Conservation (phyloP, 1,284 basidiomycete genomes). For the Stereum hirsutum region DNA sequence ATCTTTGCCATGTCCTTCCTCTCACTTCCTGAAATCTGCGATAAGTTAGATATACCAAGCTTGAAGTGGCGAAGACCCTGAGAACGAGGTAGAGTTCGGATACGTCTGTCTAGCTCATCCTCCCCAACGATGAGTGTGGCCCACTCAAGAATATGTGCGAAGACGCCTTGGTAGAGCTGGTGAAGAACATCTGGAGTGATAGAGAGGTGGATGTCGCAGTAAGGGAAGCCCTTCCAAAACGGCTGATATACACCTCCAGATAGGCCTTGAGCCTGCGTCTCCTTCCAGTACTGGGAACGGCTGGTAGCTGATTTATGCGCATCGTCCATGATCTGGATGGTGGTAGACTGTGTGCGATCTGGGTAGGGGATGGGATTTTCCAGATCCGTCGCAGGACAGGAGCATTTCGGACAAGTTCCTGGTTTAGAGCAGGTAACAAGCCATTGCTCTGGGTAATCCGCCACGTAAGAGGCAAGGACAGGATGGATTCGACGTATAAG, state of each 20-base stretch:
- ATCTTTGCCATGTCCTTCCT: conserved; percentile 18
- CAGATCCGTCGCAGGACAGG: too few species aligned
- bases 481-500: conserved; percentile 12
- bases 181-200: conserved; percentile 23
- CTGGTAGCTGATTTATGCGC: too few species aligned
- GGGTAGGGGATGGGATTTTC: too few species aligned
- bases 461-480: conserved; percentile 17
- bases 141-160: conserved; percentile 22
- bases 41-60: conserved; percentile 16
- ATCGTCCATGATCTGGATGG: too few species aligned
- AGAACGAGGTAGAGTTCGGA: conserved; percentile 8
- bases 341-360: too few species aligned
- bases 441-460: conserved; percentile 18
- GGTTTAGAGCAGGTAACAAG: conserved; percentile 16
- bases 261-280: too few species aligned
- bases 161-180: conserved; percentile 22
- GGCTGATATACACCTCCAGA: conserved; percentile 11
- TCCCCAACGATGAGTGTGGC: conserved; percentile 4
- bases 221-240: conserved; percentile 21
- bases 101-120: conserved; percentile 13
- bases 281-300: too few species aligned
- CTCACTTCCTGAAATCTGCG: conserved; percentile 21
- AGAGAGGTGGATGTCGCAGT: conserved; percentile 15
- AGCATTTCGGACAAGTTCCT: too few species aligned
- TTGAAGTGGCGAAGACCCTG: conserved; percentile 14